These are phyloP conservation scores for Tricholoma furcatifolium DNA, from an alignment of 768 basidiomycete genomes.

Conservation along the genomic window DNA sequence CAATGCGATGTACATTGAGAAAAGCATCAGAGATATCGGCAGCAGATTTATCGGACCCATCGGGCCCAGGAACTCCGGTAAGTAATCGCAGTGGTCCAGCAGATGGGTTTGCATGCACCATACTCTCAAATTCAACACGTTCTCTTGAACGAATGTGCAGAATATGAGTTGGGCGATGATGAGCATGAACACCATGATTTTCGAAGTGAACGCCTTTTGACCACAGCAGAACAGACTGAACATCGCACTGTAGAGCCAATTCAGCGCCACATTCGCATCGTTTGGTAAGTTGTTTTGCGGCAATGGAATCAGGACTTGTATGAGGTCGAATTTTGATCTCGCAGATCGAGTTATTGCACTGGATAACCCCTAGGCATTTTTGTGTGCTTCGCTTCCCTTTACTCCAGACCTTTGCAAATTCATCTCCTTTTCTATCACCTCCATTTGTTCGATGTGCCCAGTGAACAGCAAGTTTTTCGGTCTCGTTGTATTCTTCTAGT, in stretches of 20 bases:
- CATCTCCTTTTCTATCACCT: slow-evolving; percentile 13
- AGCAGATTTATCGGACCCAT: slow-evolving; percentile 15
- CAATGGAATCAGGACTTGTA: not conserved
- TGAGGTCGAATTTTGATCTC: not conserved
- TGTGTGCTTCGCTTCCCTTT: not conserved
- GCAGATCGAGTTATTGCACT: slow-evolving; percentile 5
- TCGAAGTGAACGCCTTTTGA: not conserved
- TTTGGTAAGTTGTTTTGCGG: not conserved
- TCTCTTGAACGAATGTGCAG: slow-evolving; percentile 4
- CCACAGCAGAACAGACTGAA: not conserved
- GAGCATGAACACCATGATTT: slow-evolving; percentile 4
- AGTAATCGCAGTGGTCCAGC: slow-evolving; percentile 12
- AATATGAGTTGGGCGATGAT: slow-evolving; percentile 1
- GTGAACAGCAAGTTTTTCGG: slow-evolving; percentile 13
- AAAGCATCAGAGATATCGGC: slow-evolving; percentile 17
- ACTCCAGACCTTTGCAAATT: not conserved
- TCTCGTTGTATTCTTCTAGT: slow-evolving; percentile 4
- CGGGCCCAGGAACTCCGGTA: slow-evolving; percentile 13
- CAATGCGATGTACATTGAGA: slow-evolving; percentile 9
- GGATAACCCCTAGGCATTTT: slow-evolving; percentile 1
- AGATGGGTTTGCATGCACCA: slow-evolving; percentile 2
- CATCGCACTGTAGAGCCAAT: not conserved
- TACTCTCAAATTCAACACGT: not conserved
- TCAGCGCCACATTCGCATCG: slow-evolving; percentile 1
- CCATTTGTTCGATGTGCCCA: too few species aligned